These are phyloP conservation scores for Tylopilus intermedius DNA, from an alignment of 768 basidiomycete genomes.

Conservation along the genomic window DNA sequence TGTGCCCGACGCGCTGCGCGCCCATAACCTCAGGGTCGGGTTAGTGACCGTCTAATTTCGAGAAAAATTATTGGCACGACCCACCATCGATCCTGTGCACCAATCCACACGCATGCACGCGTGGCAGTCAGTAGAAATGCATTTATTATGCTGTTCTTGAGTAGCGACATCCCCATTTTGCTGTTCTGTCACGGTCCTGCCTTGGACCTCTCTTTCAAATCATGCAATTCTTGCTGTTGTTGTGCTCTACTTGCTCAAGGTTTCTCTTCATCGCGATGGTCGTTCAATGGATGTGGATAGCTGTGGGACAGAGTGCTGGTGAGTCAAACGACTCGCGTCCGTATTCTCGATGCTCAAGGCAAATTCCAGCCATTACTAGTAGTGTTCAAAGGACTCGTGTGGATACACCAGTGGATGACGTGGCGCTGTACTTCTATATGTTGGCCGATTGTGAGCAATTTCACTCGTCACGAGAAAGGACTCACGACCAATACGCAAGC, in stretches of 20 bases:
- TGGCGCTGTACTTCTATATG: not conserved
- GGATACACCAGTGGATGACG: not conserved
- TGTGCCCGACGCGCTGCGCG: not conserved
- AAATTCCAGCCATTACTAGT: conserved; percentile 1
- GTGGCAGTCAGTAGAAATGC: not conserved
- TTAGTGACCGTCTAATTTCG: not conserved
- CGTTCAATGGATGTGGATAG: conserved; percentile 3
- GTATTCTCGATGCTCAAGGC: not conserved
- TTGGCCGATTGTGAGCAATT: not conserved
- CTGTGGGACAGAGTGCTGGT: conserved; percentile 12
- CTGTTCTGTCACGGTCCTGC: not conserved
- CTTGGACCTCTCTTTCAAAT: not conserved
- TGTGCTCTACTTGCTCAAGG: not conserved
- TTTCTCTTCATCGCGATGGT: not conserved
- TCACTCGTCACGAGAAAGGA: not conserved
- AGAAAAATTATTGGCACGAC: not conserved
- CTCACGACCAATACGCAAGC: not conserved
- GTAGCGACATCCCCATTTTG: not conserved
- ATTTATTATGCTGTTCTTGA: not conserved
- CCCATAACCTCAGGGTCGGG: not conserved
- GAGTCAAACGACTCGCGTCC: not conserved
- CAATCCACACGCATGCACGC: not conserved
- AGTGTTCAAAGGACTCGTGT: not conserved
- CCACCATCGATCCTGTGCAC: not conserved
- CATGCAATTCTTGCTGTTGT: conserved; percentile 6